Evolutionary conservation across 2,329 filamentous ascomycete genomes (phyloP), one percentile per base, ranked within the genome.

Genomic region (Sporothrix curviconia): DNA sequence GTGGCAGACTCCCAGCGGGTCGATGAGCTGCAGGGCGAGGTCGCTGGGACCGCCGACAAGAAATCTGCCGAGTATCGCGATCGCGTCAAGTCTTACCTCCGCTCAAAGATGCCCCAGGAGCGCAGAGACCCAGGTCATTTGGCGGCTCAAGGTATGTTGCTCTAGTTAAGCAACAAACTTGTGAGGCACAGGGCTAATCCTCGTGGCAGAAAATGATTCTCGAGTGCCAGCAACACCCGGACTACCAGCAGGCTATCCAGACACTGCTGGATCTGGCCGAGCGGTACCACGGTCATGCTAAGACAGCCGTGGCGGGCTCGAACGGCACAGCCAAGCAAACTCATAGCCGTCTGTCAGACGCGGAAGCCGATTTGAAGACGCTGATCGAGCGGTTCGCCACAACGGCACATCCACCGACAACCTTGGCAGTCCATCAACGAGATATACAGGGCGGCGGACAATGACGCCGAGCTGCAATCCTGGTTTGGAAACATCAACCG

Each of bases 341-440:
- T 61, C 85, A 88, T 64, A 77, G 82, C 61, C 78, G 80, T 58
- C 75, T 97, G 51, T 75, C 82, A 56, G 77, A 79, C 56, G 90
- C 90, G 54, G 90, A 96, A 75, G 78, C 81, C 72, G 86, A 96
- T 68, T 79, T 95, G 59, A 90, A 86, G 83, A 90, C 84, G 8
- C 78, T 99, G 19, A 85, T 99, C 64, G 94, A 97, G 77, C 88
- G 94, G 49, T 97, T 96, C 66, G 94, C 94, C 69, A 97, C n/a
- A n/a, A 99, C 72, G 86, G 86, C 67, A 97, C 94, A 8, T 96
- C 92, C 0, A 84, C 85, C 34, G 87, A 95, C 62, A 90, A 95
- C 64, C 76, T 97, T 4, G 90, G 94, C 75, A 85, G 88, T 84
- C 91, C 0, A 86, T 99, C 71, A 86, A 91, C 64, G 81, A 84